These are phyloP conservation scores for Noccaea bulbosa DNA, from an alignment of 345 rosid species.

Conservation along the genomic window DNA sequence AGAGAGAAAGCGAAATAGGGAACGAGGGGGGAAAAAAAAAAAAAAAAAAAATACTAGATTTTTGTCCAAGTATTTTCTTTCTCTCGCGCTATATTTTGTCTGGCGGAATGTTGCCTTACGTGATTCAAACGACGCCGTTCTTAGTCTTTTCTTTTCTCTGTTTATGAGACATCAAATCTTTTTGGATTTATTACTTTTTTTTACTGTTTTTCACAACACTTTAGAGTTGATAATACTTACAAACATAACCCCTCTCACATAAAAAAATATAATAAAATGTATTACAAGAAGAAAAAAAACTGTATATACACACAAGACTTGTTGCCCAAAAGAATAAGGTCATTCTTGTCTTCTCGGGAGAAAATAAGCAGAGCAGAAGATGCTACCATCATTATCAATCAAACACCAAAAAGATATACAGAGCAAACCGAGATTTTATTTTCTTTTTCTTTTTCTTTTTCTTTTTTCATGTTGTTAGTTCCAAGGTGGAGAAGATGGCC, in stretches of 20 bases:
- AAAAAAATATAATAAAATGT: neutral
- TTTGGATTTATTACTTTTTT: neutral
- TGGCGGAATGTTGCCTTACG: neutral
- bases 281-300: conserved; percentile 21
- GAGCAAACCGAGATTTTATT: neutral
- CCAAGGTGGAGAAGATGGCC: conserved; percentile 96
- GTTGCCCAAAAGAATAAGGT: conserved; percentile 36
- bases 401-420: conserved; percentile 33
- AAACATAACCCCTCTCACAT: conserved; percentile 31
- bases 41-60: neutral
- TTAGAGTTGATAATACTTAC: conserved; percentile 13
- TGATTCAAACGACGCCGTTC: conserved; percentile 16
- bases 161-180: neutral
- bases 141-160: conserved; percentile 7
- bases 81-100: neutral
- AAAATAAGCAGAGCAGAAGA: conserved; percentile 28
- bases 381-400: conserved; percentile 29
- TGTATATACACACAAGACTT: conserved; percentile 42
- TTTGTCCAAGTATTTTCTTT: conserved; percentile 13
- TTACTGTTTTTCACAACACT: no score
- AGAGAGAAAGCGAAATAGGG: neutral
- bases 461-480: conserved; percentile 47
- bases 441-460: conserved; percentile 6
- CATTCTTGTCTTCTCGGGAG: conserved; percentile 26
- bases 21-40: neutral